Percentiles rank a stretch among this genome's conserved stretches.
Conservation (phyloP, 1,284 basidiomycete species). For the Ceraceosorus guamensis region DNA sequence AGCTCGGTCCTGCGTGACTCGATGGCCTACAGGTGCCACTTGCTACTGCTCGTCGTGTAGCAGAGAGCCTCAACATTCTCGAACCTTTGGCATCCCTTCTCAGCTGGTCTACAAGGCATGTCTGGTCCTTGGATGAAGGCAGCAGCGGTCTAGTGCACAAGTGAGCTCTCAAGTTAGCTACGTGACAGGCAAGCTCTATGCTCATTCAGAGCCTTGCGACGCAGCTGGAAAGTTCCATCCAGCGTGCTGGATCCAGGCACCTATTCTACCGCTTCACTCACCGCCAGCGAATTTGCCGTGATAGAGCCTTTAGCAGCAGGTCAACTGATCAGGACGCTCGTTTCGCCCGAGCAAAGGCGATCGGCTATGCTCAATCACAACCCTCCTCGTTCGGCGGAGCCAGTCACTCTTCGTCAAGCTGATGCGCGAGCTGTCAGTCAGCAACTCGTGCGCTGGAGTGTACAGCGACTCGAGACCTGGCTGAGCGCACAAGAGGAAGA, state of each 20-base stretch:
- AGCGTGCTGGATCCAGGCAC: background rate
- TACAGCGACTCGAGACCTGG: background rate
- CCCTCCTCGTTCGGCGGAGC: background rate
- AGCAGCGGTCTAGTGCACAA: background rate
- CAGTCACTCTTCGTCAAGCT: background rate
- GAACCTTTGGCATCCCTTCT: background rate
- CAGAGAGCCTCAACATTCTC: background rate
- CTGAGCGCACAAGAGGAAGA: background rate
- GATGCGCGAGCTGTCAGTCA: background rate
- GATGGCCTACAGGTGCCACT: too few species aligned
- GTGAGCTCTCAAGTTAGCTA: background rate
- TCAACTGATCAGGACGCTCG: constrained; percentile 3
- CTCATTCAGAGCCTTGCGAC: background rate
- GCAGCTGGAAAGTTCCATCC: constrained; percentile 3
- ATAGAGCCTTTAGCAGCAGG: background rate
- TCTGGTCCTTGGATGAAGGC: constrained; percentile 8
- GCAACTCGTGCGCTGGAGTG: background rate
- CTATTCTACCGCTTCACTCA: constrained; percentile 3
- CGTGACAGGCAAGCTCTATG: background rate
- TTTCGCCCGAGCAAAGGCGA: too few species aligned
- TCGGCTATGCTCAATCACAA: background rate
- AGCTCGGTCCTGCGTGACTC: background rate
- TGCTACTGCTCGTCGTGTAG: constrained; percentile 1
- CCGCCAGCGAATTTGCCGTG: background rate
- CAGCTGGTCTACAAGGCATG: background rate